Conservation (phyloP, 179 eudicot genomes). For the Camellia oleifera region DNA sequence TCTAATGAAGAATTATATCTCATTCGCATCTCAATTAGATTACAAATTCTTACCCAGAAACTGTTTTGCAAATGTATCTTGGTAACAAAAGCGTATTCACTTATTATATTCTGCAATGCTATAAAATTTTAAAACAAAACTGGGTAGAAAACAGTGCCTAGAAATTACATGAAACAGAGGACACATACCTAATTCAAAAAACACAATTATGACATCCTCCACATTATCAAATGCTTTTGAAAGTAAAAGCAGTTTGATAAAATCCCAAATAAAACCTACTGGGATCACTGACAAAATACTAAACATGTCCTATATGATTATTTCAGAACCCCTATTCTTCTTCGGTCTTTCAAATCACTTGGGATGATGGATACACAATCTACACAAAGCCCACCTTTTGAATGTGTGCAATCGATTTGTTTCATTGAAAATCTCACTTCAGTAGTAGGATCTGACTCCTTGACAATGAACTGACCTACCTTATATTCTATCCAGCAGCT, state of each 20-base stretch:
- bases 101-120: not conserved
- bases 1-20: not conserved
- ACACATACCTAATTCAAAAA: constrained; percentile 11
- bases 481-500: constrained; percentile 90
- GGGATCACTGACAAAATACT: constrained; percentile 20
- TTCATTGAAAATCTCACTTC: constrained; percentile 86
- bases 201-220: constrained; percentile 22
- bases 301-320: constrained; percentile 20
- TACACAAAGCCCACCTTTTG: constrained; percentile 96
- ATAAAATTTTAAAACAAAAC: constrained; percentile 2
- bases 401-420: constrained; percentile 99
- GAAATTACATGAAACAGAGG: constrained; percentile 12
- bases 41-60: not conserved
- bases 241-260: constrained; percentile 6
- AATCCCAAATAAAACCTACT: constrained; percentile 18
- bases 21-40: constrained; percentile 13
- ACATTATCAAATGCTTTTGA: not conserved
- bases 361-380: constrained; percentile 86
- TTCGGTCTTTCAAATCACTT: constrained; percentile 44
- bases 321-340: constrained; percentile 39
- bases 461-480: constrained; percentile 77
- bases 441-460: constrained; percentile 43
- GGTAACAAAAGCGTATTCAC: constrained; percentile 2
- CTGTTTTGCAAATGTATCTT: not conserved
- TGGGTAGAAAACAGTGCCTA: not conserved